phyloP scores from a whole-genome alignment of 345 rosid genomes.

The Eucalyptus leucophloia region DNA sequence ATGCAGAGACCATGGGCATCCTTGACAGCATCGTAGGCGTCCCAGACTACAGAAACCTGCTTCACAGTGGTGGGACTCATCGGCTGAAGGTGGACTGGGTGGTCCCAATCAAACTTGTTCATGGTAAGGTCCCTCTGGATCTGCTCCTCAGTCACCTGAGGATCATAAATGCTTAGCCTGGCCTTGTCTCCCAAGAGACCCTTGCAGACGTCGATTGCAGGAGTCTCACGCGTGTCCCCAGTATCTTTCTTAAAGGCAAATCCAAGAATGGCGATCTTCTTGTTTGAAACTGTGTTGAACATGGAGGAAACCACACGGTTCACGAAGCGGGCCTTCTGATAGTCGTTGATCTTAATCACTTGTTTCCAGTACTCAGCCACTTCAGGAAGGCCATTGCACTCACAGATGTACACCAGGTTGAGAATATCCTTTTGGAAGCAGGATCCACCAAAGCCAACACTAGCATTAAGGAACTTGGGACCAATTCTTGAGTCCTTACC shows the following conservation, averaged over 20 bases:
- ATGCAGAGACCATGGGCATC: conserved; percentile 88
- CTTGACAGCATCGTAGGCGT: conserved; percentile 74
- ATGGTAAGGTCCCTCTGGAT: conserved; percentile 85
- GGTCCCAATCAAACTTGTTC: conserved; percentile 97
- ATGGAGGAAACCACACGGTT: conserved; percentile 82
- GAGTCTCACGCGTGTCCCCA: conserved; percentile 89
- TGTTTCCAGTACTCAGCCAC: conserved; percentile 97
- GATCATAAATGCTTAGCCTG: conserved; percentile 77
- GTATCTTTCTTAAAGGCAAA: conserved; percentile 96
- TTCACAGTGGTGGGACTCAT: conserved; percentile 78
- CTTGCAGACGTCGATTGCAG: conserved; percentile 93
- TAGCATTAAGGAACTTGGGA: conserved; percentile 80
- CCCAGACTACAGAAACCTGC: conserved; percentile 69
- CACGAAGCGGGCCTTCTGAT: conserved; percentile 79
- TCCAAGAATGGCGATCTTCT: conserved; percentile 75
- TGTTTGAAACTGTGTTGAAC: conserved; percentile 81
- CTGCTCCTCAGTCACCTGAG: conserved; percentile 86
- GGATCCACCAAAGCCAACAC: conserved; percentile 93
- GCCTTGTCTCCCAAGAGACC: conserved; percentile 92
- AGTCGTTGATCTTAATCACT: conserved; percentile 91
- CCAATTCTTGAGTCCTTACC: conserved; percentile 83
- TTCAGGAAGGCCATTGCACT: conserved; percentile 92
- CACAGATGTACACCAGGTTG: conserved; percentile 86
- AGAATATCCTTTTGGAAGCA: conserved; percentile 92
- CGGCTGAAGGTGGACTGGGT: conserved; percentile 91